These are phyloP conservation scores for Terfezia claveryi DNA, from an alignment of 495 filamentous ascomycete genomes.

Conservation along the genomic window DNA sequence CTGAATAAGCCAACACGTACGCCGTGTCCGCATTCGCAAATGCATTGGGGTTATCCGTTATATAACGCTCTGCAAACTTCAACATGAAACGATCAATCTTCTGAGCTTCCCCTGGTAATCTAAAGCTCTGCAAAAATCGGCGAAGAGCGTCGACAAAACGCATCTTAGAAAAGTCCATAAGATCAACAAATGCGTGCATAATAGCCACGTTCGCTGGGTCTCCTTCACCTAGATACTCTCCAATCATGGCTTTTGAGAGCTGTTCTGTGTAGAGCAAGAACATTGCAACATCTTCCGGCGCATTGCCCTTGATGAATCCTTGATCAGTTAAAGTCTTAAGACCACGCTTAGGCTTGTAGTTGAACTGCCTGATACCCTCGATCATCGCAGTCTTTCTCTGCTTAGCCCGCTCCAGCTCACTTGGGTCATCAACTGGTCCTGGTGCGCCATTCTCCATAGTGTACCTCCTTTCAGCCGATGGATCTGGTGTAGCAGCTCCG, in stretches of 20 bases:
- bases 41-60: conserved; percentile 82
- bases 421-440: conserved; percentile 46
- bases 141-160: conserved; percentile 85
- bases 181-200: conserved; percentile 95
- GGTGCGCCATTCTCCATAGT: conserved; percentile 9
- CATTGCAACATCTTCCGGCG: conserved; percentile 58
- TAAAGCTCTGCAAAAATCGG: conserved; percentile 83
- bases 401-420: conserved; percentile 78
- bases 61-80: conserved; percentile 93
- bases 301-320: conserved; percentile 60
- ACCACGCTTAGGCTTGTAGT: conserved; percentile 91
- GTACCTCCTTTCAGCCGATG: conserved; percentile 8
- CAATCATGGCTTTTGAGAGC: conserved; percentile 75
- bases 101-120: conserved; percentile 85
- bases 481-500: neutral
- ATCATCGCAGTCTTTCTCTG: conserved; percentile 76
- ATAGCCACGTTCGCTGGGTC: conserved; percentile 80
- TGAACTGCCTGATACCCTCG: conserved; percentile 79
- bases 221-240: conserved; percentile 87
- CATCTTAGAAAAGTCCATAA: conserved; percentile 82
- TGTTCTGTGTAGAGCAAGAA: conserved; percentile 57
- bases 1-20: conserved; percentile 86
- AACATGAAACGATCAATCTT: conserved; percentile 99
- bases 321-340: conserved; percentile 63
- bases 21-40: conserved; percentile 97